Conservation (phyloP, 169 alveolate species). For the Plasmodium adleri region DNA sequence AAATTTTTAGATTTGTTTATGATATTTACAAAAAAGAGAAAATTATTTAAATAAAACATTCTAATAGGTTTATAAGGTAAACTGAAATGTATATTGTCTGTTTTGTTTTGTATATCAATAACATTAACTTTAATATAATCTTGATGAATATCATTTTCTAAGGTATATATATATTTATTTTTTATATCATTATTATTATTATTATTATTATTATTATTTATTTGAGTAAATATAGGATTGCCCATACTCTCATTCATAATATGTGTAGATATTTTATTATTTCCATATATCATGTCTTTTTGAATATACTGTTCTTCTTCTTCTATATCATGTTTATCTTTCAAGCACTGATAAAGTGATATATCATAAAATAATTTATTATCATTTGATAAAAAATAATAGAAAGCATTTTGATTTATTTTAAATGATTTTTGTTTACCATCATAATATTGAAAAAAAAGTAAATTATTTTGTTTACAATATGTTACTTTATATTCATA, state of each 20-base stretch:
- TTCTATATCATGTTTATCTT: background rate
- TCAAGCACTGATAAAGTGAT: background rate
- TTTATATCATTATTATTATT: background rate
- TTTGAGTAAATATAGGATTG: too few relatives aligned
- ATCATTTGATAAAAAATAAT: constrained; percentile 27
- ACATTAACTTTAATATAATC: constrained; percentile 22
- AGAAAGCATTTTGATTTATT: constrained; percentile 26
- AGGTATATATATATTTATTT: constrained; percentile 21
- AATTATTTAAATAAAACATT: constrained; percentile 25
- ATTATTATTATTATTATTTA: background rate
- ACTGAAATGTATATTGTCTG: constrained; percentile 14
- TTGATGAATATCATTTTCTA: constrained; percentile 12
- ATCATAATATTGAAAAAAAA: constrained; percentile 60
- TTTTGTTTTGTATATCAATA: constrained; percentile 42
- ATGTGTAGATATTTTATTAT: too few relatives aligned
- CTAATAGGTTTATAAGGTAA: constrained; percentile 46
- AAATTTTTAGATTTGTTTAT: background rate
- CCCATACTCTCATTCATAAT: too few relatives aligned
- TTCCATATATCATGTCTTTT: too few relatives aligned
- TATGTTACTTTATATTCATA: constrained; percentile 69
- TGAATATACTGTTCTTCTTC: too few relatives aligned
- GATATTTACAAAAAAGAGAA: constrained; percentile 55
- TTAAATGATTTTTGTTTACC: constrained; percentile 37
- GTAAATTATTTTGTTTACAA: constrained; percentile 40
- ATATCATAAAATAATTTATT: constrained; percentile 19